These are phyloP conservation scores for Pigoraptor vietnamica DNA, from an alignment of 78 protist species.

Conservation along the genomic window DNA sequence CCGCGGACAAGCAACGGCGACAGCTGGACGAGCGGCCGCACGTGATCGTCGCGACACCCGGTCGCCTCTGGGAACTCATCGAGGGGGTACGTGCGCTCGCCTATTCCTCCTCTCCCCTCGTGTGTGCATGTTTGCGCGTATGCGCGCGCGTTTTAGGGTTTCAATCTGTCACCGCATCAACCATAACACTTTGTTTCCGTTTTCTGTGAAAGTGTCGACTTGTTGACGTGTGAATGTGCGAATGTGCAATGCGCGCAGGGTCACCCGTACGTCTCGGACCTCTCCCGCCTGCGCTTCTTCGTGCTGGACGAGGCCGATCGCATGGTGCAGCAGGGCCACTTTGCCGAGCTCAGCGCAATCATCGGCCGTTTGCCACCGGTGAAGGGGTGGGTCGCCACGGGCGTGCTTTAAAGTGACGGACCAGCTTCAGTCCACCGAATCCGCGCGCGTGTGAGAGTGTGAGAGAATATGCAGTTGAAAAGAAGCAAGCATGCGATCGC, in stretches of 20 bases:
- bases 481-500: not conserved
- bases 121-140: not conserved
- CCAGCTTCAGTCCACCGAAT: too few species aligned
- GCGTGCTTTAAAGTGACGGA: too few species aligned
- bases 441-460: too few species aligned
- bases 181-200: too few species aligned
- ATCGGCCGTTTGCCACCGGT: not conserved
- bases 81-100: not conserved
- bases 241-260: not conserved
- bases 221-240: not conserved
- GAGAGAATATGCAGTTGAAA: not conserved
- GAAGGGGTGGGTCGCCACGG: not conserved
- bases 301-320: slow-evolving; percentile 74
- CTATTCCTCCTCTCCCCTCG: not conserved
- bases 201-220: too few species aligned
- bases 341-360: slow-evolving; percentile 36
- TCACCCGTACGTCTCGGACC: not conserved
- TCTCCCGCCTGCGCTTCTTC: slow-evolving; percentile 16
- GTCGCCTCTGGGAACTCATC: slow-evolving; percentile 56
- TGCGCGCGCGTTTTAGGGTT: not conserved
- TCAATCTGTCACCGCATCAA: too few species aligned
- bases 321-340: slow-evolving; percentile 47
- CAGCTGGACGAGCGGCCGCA: slow-evolving; percentile 36
- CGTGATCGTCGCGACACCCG: slow-evolving; percentile 68
- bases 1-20: slow-evolving; percentile 48